A percentile compares a stretch with the other conserved stretches of the same genome.
These are phyloP conservation scores for Saururus chinensis DNA, from an alignment of 164 flowering plant species.

Conservation along the genomic window DNA sequence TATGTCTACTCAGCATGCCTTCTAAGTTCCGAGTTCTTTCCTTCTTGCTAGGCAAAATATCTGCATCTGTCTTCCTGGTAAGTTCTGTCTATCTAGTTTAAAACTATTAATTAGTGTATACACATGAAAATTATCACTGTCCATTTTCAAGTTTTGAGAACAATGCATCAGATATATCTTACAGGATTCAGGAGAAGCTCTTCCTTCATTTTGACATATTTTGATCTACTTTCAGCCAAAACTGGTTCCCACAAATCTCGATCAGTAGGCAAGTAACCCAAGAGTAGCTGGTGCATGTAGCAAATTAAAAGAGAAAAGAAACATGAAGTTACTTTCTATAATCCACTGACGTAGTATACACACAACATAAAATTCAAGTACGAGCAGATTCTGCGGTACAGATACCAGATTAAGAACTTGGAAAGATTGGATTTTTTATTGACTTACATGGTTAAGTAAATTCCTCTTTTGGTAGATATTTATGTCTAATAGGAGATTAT, in stretches of 20 bases:
- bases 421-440: no score
- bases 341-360: no score
- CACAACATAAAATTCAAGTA: no score
- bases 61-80: not conserved
- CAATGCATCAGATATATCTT: slow-evolving; percentile 1
- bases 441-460: no score
- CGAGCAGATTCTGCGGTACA: no score
- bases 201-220: slow-evolving; percentile 10
- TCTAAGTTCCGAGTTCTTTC: slow-evolving; percentile 2
- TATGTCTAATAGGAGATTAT: no score
- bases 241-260: slow-evolving; percentile 9
- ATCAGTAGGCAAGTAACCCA: slow-evolving; percentile 11
- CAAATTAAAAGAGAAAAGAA: not conserved
- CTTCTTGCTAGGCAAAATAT: not conserved
- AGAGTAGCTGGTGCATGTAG: slow-evolving; percentile 3
- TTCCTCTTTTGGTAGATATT: no score
- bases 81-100: slow-evolving; percentile 10
- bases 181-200: slow-evolving; percentile 11
- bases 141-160: not conserved
- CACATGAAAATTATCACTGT: not conserved
- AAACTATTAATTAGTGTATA: not conserved
- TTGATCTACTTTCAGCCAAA: slow-evolving; percentile 8
- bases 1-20: slow-evolving; percentile 4
- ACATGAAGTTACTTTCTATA: no score
- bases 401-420: no score